These are phyloP conservation scores for Paspalum notatum DNA, from an alignment of 176 grass and related monocot species.

Conservation along the genomic window DNA sequence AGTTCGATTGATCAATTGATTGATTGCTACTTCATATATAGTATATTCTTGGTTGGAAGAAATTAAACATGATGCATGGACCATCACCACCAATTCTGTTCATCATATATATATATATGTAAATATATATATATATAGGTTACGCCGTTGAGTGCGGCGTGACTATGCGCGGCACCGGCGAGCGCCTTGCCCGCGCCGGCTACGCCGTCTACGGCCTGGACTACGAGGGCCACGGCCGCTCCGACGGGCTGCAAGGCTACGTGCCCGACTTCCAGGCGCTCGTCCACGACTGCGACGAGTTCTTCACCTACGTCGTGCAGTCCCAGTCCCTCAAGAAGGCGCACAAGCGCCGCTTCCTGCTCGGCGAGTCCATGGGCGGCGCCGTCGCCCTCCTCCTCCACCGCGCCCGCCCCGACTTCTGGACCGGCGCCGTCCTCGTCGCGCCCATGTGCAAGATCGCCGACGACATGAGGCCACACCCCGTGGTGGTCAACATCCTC, in stretches of 20 bases:
- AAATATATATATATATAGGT: too few species aligned
- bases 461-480: slow-evolving; percentile 68
- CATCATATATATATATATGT: too few species aligned
- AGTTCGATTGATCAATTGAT: too few species aligned
- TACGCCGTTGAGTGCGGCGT: slow-evolving; percentile 91
- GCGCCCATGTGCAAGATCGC: slow-evolving; percentile 96
- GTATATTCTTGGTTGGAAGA: too few species aligned
- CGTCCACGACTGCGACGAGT: slow-evolving; percentile 51
- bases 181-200: slow-evolving; percentile 56
- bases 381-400: slow-evolving; percentile 74
- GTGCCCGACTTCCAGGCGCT: slow-evolving; percentile 53
- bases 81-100: too few species aligned
- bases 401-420: slow-evolving; percentile 46
- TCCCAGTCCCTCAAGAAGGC: not conserved
- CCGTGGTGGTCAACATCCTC: slow-evolving; percentile 48
- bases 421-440: slow-evolving; percentile 71
- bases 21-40: too few species aligned
- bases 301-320: slow-evolving; percentile 41
- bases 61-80: too few species aligned
- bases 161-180: slow-evolving; percentile 73
- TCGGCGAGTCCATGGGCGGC: slow-evolving; percentile 91
- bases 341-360: slow-evolving; percentile 42
- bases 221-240: slow-evolving; percentile 79
- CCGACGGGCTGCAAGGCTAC: slow-evolving; percentile 76
- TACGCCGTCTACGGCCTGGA: slow-evolving; percentile 76